Evolutionary conservation across 192 early-diverging fungal species (phyloP), one percentile per base, ranked within the genome.

Genomic region (Backusella parvicylindrica): DNA sequence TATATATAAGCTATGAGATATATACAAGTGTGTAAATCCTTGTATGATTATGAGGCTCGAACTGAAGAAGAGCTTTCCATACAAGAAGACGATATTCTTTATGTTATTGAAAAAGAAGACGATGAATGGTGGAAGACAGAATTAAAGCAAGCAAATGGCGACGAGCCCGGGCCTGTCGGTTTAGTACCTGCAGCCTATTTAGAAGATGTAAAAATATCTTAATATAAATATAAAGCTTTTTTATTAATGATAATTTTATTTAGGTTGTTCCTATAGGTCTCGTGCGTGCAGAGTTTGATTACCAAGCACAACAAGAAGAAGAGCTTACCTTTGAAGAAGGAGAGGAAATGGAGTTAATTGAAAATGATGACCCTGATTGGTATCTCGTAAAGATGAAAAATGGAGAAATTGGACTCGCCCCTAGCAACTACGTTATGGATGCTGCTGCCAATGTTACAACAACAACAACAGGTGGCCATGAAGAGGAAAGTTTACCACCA

Each of bases 171-270:
- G 40, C 81, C 72, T 37, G 84, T 93, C 74, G 98, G 98, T 23
- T 82, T 98, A 38, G 93, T 98, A 37, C 98, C 98, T 12, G 90
- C 88, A 53, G 91, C 90, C 70, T 98, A 99, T 88, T 90, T 98
- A 18, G 92, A 96, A 64, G 85, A 86, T 49, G 82, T 79, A 75
- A 49, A 28, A n/a, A 50, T 49, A 23, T 1, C 18, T 60, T n/a
- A 4, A 7, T n/a, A 47, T n/a, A n/a, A 0, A 47, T 47, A 47
- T 16, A 26, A 28, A 26, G 12, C 0, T 9, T 13, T 9, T 28
- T 43, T 28, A 60, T 60, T 28, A n/a, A 60, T 64, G 1, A 16
- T 32, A 11, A 6, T 40, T 47, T 26, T 70, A 33, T 68, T 47
- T 84, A 91, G 91, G 79, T 86, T 68, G 82, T 84, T 77, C 87